Evolutionary conservation across 148 eudicot species (phyloP).

Genomic region (Nyssa sinensis): DNA sequence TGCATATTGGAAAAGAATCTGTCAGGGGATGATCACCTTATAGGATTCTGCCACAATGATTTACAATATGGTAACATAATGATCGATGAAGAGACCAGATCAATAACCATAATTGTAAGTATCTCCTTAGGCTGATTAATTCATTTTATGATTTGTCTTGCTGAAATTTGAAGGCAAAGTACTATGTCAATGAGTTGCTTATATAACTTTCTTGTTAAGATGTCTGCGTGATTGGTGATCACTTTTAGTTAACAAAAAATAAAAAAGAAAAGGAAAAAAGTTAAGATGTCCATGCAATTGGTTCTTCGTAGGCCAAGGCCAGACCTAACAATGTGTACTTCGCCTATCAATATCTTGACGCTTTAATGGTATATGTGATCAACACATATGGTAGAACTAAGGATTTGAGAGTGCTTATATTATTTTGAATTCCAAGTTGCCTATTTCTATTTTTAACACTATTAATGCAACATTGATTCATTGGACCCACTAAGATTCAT

Average conservation of each 20-base stretch:
- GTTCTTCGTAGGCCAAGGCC: background rate
- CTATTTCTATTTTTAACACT: no score
- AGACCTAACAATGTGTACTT: background rate
- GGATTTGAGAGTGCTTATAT: background rate
- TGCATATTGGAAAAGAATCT: constrained; percentile 52
- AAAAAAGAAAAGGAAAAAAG: no score
- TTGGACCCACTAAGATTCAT: no score
- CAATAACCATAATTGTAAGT: constrained; percentile 85
- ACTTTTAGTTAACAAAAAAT: no score
- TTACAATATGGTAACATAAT: constrained; percentile 94
- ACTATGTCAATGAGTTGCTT: background rate
- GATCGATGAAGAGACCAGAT: constrained; percentile 76
- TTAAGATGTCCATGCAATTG: no score
- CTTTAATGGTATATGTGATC: background rate
- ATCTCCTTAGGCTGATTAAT: constrained; percentile 1
- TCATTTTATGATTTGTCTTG: background rate
- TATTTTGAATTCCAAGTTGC: background rate
- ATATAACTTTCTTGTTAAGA: background rate
- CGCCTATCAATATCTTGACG: background rate
- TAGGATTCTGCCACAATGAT: constrained; percentile 96
- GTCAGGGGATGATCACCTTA: constrained; percentile 33
- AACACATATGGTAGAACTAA: background rate
- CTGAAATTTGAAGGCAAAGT: background rate
- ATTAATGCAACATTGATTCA: no score
- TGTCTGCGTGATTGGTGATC: no score